These are phyloP conservation scores for Podila horticola DNA, from an alignment of 192 early-diverging fungal genomes.

Conservation along the genomic window DNA sequence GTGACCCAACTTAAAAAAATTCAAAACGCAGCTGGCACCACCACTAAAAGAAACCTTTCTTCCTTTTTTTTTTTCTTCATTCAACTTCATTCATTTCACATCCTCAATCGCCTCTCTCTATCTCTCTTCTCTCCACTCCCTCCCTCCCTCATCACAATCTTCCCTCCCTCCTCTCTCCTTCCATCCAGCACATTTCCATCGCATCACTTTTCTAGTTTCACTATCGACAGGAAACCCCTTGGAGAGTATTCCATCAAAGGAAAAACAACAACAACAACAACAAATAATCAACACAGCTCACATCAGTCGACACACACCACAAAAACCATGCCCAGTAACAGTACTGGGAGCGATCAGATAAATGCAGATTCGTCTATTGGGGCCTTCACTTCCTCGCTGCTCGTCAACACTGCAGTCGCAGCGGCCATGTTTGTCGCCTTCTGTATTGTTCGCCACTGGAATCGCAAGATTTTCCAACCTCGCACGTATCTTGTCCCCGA, in stretches of 20 bases:
- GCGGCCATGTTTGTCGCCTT: constrained; percentile 66
- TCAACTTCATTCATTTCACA: not conserved
- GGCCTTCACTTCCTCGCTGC: constrained; percentile 74
- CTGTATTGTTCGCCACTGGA: constrained; percentile 70
- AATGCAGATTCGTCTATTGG: constrained; percentile 59
- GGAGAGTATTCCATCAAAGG: no score
- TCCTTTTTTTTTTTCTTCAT: not conserved
- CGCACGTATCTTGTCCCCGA: constrained; percentile 70
- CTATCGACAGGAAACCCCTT: no score
- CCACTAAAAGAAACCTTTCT: not conserved
- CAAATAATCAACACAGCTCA: no score
- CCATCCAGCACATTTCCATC: not conserved
- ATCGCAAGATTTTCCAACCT: constrained; percentile 77
- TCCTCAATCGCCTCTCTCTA: not conserved
- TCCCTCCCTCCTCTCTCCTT: not conserved
- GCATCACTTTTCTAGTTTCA: not conserved
- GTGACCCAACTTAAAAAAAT: not conserved
- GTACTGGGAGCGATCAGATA: not conserved
- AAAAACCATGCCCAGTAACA: not conserved
- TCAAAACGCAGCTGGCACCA: not conserved
- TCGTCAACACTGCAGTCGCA: constrained; percentile 72
- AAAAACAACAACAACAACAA: no score
- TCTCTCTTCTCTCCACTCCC: not conserved
- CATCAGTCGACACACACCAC: not conserved
- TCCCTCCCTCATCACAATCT: not conserved